A percentile compares a stretch with the other conserved stretches of the same genome.
Conservation (phyloP, 164 flowering plant genomes). For the Stephania cephalantha region DNA sequence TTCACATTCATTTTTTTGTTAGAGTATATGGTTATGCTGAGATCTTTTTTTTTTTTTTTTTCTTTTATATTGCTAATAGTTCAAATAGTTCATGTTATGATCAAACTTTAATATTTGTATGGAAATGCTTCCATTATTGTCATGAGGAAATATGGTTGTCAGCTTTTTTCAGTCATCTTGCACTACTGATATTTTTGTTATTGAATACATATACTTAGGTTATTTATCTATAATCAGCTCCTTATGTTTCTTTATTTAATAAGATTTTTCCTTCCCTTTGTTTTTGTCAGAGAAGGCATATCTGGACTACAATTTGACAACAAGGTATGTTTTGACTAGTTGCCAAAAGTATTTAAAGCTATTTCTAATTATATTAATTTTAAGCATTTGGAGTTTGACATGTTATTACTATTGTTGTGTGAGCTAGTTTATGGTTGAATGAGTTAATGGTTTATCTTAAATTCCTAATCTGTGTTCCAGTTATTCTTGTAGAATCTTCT, state of each 20-base stretch:
- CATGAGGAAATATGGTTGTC: neutral
- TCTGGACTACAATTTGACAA: slow-evolving; percentile 67
- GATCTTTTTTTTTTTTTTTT: neutral
- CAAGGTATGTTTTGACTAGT: slow-evolving; percentile 34
- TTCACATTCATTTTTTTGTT: neutral
- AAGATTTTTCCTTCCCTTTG: neutral
- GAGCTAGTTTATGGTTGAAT: neutral
- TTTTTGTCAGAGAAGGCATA: slow-evolving; percentile 43
- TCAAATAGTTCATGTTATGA: neutral
- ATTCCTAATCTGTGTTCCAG: neutral
- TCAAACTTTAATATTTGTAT: neutral
- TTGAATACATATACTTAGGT: neutral
- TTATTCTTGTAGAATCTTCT: no score
- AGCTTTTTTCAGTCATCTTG: neutral
- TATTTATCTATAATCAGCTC: neutral
- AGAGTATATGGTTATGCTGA: neutral
- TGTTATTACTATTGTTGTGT: neutral
- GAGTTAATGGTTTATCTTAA: neutral
- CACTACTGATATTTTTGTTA: neutral
- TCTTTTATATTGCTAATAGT: neutral
- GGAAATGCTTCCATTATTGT: neutral
- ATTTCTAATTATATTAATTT: neutral
- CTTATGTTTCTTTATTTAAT: neutral
- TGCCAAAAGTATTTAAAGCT: neutral
- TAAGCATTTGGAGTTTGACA: neutral